phyloP scores from a whole-genome alignment of 441 rosid species.

The Gossypium davidsonii region DNA sequence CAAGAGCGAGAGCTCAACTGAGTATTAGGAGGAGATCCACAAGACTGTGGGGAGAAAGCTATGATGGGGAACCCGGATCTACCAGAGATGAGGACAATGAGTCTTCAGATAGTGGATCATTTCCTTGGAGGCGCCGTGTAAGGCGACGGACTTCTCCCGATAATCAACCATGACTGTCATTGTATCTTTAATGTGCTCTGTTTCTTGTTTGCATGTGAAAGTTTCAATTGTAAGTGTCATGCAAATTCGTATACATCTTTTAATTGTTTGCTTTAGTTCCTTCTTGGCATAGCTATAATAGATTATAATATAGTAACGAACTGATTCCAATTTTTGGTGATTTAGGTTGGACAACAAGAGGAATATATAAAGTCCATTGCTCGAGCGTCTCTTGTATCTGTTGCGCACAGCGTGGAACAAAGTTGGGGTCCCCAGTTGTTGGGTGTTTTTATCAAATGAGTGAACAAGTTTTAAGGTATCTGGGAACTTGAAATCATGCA shows the following conservation, averaged over 20 bases:
- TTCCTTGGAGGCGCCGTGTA: constrained; percentile 35
- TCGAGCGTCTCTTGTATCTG: not conserved
- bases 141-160: constrained; percentile 45
- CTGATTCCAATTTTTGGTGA: not conserved
- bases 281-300: not conserved
- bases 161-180: constrained; percentile 24
- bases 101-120: constrained; percentile 49
- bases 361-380: not conserved
- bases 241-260: not conserved
- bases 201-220: constrained; percentile 5
- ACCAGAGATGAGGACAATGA: constrained; percentile 61
- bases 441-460: constrained; percentile 8
- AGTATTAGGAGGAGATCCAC: constrained; percentile 60
- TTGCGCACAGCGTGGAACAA: constrained; percentile 10
- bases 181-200: not conserved
- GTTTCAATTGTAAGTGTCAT: constrained; percentile 23
- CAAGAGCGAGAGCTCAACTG: constrained; percentile 60
- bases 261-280: not conserved
- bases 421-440: constrained; percentile 16
- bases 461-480: constrained; percentile 23
- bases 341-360: constrained; percentile 17
- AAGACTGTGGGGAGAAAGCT: constrained; percentile 73
- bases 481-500: not conserved
- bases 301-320: not conserved
- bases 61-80: constrained; percentile 58